Evolutionary conservation across 2,329 filamentous ascomycete genomes (phyloP).

Genomic region (Aaosphaeria pasadenensis): DNA sequence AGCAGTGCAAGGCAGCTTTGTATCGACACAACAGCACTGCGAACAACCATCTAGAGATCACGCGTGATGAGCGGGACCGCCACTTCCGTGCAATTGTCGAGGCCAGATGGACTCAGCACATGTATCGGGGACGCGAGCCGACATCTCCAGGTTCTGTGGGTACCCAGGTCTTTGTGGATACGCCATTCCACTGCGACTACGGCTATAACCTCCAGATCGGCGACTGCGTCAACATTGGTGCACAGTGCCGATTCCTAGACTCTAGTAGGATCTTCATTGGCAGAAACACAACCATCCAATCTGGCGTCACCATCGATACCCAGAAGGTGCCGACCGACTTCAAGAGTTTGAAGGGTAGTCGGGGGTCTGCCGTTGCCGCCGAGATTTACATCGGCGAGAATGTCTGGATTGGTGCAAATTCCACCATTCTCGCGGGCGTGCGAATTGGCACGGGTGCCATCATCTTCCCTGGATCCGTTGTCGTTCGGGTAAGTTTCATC

Average conservation of each 20-base stretch:
- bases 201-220: slow-evolving; percentile 92
- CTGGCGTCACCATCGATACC: slow-evolving; percentile 83
- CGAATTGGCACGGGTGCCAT: slow-evolving; percentile 54
- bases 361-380: slow-evolving; percentile 67
- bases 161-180: slow-evolving; percentile 74
- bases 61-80: slow-evolving; percentile 61
- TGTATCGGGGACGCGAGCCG: slow-evolving; percentile 42
- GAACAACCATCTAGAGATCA: slow-evolving; percentile 68
- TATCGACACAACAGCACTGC: slow-evolving; percentile 84
- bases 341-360: slow-evolving; percentile 68
- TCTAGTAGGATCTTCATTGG: slow-evolving; percentile 81
- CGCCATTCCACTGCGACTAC: slow-evolving; percentile 90
- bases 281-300: slow-evolving; percentile 66
- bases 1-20: slow-evolving; percentile 76
- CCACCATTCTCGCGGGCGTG: slow-evolving; percentile 58
- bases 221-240: slow-evolving; percentile 77
- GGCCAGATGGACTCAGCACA: slow-evolving; percentile 46
- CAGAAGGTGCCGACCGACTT: slow-evolving; percentile 71
- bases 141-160: slow-evolving; percentile 58
- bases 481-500: slow-evolving; percentile 48
- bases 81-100: slow-evolving; percentile 71
- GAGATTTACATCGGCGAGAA: slow-evolving; percentile 73
- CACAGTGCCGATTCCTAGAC: slow-evolving; percentile 83
- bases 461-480: slow-evolving; percentile 54
- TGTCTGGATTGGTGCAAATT: slow-evolving; percentile 63